These are phyloP conservation scores for Monosporascus cannonballus DNA, from an alignment of 2,329 filamentous ascomycete genomes.

Conservation along the genomic window DNA sequence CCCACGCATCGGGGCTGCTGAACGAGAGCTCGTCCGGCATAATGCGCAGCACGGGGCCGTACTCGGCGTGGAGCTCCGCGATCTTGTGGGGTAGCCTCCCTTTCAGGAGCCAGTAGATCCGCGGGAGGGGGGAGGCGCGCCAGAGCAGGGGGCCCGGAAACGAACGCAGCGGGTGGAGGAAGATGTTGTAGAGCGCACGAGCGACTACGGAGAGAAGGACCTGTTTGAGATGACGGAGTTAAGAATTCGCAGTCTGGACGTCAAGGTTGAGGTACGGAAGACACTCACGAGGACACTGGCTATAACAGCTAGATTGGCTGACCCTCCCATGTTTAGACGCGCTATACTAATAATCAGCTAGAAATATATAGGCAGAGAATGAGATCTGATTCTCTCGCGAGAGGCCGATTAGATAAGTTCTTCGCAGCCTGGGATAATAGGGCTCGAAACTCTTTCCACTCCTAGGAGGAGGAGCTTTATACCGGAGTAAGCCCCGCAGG, in stretches of 20 bases:
- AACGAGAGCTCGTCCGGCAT: constrained; percentile 36
- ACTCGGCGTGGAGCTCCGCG: constrained; percentile 26
- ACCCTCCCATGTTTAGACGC: background rate
- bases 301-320: background rate
- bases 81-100: constrained; percentile 21
- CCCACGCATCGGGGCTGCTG: constrained; percentile 31
- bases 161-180: constrained; percentile 20
- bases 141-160: constrained; percentile 24
- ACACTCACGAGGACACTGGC: background rate
- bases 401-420: too few species aligned
- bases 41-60: constrained; percentile 35
- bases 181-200: constrained; percentile 19
- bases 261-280: too few species aligned
- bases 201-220: constrained; percentile 12
- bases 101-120: constrained; percentile 13
- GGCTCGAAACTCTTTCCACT: too few species aligned
- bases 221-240: constrained; percentile 3
- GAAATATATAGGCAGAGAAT: background rate
- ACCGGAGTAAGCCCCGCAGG: too few species aligned
- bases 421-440: too few species aligned
- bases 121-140: constrained; percentile 17
- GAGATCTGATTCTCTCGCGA: background rate
- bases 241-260: too few species aligned
- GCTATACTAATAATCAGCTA: background rate
- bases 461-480: too few species aligned